phyloP scores from a whole-genome alignment of 495 filamentous ascomycete species.

The Podospora tetraspora region DNA sequence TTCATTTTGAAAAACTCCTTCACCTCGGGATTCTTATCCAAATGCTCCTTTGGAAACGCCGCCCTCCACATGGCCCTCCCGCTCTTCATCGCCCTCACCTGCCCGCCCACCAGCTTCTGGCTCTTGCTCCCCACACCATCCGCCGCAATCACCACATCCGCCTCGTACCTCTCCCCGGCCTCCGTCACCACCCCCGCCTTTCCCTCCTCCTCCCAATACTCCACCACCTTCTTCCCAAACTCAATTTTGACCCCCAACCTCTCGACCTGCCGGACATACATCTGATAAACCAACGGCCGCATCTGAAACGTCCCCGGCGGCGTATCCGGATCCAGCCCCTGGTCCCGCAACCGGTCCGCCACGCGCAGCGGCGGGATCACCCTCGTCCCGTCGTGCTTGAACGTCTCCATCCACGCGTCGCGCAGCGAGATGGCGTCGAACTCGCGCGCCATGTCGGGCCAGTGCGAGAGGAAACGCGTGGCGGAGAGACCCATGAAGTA shows the following conservation, averaged over 20 bases:
- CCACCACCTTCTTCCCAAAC: slow-evolving; percentile 46
- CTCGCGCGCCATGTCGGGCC: slow-evolving; percentile 50
- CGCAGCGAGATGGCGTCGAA: slow-evolving; percentile 43
- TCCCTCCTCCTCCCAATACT: slow-evolving; percentile 46
- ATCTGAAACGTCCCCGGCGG: slow-evolving; percentile 39
- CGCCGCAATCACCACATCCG: slow-evolving; percentile 55
- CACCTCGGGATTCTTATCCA: slow-evolving; percentile 40
- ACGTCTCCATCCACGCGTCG: slow-evolving; percentile 47
- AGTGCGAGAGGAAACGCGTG: slow-evolving; percentile 49
- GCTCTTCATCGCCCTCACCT: slow-evolving; percentile 43
- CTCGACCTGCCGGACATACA: slow-evolving; percentile 50
- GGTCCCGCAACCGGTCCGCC: slow-evolving; percentile 36
- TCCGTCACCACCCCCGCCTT: slow-evolving; percentile 45
- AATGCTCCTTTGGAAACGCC: slow-evolving; percentile 33
- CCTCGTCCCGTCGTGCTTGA: slow-evolving; percentile 49
- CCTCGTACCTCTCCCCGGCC: slow-evolving; percentile 45
- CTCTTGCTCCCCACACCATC: slow-evolving; percentile 54
- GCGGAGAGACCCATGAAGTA: slow-evolving; percentile 50
- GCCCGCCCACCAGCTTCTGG: slow-evolving; percentile 44
- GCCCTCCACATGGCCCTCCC: slow-evolving; percentile 52
- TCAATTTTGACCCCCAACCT: slow-evolving; percentile 47
- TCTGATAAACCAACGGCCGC: slow-evolving; percentile 51
- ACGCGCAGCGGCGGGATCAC: slow-evolving; percentile 38
- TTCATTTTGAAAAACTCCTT: slow-evolving; percentile 43
- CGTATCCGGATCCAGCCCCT: slow-evolving; percentile 33